Conservation (phyloP, 108 stramenopile species). For the Fragilariopsis cylindrus region DNA sequence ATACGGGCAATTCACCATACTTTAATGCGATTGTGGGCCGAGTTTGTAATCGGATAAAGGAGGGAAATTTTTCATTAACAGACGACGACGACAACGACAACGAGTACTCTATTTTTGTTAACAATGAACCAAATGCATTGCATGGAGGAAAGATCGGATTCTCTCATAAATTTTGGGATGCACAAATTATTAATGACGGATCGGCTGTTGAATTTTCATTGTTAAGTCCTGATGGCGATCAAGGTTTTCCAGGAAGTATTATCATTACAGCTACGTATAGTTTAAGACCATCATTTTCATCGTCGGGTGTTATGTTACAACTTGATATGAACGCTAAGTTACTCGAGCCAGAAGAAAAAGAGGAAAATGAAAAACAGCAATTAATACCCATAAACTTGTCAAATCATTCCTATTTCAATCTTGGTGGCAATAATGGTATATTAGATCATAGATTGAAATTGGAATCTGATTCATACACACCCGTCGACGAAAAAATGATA, state of each 20-base stretch:
- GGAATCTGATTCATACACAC: constrained; percentile 60
- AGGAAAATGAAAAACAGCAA: not conserved
- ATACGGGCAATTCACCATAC: constrained; percentile 57
- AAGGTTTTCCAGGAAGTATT: constrained; percentile 80
- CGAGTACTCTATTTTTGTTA: constrained; percentile 59
- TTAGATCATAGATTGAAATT: constrained; percentile 66
- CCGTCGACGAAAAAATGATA: constrained; percentile 55
- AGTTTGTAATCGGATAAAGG: constrained; percentile 83
- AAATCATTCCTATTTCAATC: constrained; percentile 88
- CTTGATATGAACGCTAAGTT: constrained; percentile 58
- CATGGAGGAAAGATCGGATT: constrained; percentile 85
- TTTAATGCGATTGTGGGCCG: constrained; percentile 78
- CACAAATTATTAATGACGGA: constrained; percentile 29
- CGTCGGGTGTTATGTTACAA: constrained; percentile 31
- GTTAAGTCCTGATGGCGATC: constrained; percentile 65
- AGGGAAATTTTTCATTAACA: constrained; percentile 59
- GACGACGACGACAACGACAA: not conserved
- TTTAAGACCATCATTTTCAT: constrained; percentile 30
- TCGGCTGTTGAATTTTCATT: constrained; percentile 54
- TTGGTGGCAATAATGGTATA: constrained; percentile 46
- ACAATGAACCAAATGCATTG: constrained; percentile 81
- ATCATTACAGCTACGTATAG: constrained; percentile 64
- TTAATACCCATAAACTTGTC: constrained; percentile 73
- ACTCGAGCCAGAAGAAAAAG: constrained; percentile 19
- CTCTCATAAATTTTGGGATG: constrained; percentile 55